Evolutionary conservation across 164 flowering plant genomes (phyloP), one percentile per base, ranked within the genome.

Genomic region (Tinospora cordifolia): DNA sequence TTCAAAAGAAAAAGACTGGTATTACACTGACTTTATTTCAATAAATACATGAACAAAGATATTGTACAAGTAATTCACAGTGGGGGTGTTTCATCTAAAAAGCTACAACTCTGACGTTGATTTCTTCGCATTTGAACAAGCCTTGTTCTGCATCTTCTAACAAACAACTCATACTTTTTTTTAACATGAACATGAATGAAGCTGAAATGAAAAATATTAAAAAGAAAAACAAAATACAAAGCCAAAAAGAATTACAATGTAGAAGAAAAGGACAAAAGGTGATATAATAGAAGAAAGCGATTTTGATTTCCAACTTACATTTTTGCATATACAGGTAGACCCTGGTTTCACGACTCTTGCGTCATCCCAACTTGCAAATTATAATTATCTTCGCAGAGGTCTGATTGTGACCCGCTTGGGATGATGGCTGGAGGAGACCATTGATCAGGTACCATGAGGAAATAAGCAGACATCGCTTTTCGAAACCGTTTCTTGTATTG

Each of bases 401-500:
- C 92, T 1, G 87, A 76, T 69, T 85, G 91, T 3, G 95, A 87
- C 39, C 65, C 75, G 71, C 88, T 89, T 8, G 90, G 91, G 30
- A 85, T 71, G 68, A 86, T 79, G 66, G 84, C 67, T 10, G 86
- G 87, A 47, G 96, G 92, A 8, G 93, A 87, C 98, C 96, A 95
- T 58, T 87, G 91, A 83, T 89, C 99, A 8, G 98, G 99, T 51
- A 95, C 90, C 96, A 90, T 89, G 71, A 95, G 78, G 75, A 95
- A 95, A 79, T 95, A 95, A 6, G 89, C 85, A 15, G 96, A 86
- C 99, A 92, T 95, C 62, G 99, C 98, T 80, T 95, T 95, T 72
- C 99, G 84, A 83, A 95, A 95, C 71, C 99, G 83, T 69, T 87
- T 95, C 85, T 95, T 92, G 85, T 95, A 95, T 70, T 92, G 97